phyloP scores from a whole-genome alignment of 805 yeast species.

The Yarrowia osloensis region DNA sequence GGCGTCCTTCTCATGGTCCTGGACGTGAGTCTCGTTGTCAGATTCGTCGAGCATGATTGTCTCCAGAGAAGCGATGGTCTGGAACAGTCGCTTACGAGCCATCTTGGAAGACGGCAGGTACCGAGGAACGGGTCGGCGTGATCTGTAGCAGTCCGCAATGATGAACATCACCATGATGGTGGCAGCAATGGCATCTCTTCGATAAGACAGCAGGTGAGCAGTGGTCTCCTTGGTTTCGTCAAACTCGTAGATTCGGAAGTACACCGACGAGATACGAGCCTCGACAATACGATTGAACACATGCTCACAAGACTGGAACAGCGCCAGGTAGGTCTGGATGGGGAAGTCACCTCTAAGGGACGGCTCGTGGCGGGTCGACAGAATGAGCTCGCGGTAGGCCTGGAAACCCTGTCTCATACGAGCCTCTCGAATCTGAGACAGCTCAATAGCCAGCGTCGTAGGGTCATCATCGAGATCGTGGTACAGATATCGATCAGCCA shows the following conservation, averaged over 20 bases:
- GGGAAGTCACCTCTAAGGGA: conserved; percentile 45
- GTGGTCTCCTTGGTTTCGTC: conserved; percentile 47
- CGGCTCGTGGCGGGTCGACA: conserved; percentile 46
- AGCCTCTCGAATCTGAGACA: conserved; percentile 52
- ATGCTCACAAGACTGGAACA: conserved; percentile 46
- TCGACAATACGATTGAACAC: conserved; percentile 50
- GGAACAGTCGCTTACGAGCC: conserved; percentile 49
- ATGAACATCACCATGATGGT: conserved; percentile 50
- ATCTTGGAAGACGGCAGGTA: conserved; percentile 51
- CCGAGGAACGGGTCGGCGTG: conserved; percentile 46
- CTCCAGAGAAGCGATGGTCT: conserved; percentile 45
- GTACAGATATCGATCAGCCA: conserved; percentile 52
- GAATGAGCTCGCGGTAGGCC: conserved; percentile 46
- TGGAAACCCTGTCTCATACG: conserved; percentile 50
- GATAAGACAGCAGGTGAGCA: conserved; percentile 46
- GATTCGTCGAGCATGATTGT: conserved; percentile 3
- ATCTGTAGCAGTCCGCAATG: conserved; percentile 48
- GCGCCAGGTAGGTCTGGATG: conserved; percentile 40
- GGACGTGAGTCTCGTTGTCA: conserved; percentile 3
- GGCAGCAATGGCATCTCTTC: conserved; percentile 53
- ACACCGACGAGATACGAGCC: conserved; percentile 52
- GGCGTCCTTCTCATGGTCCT: conserved; percentile 1
- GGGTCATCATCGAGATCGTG: conserved; percentile 52
- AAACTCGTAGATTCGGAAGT: conserved; percentile 50
- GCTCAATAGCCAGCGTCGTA: conserved; percentile 48